Conservation (phyloP, 495 filamentous ascomycete genomes). For the Cercophora sp. region DNA sequence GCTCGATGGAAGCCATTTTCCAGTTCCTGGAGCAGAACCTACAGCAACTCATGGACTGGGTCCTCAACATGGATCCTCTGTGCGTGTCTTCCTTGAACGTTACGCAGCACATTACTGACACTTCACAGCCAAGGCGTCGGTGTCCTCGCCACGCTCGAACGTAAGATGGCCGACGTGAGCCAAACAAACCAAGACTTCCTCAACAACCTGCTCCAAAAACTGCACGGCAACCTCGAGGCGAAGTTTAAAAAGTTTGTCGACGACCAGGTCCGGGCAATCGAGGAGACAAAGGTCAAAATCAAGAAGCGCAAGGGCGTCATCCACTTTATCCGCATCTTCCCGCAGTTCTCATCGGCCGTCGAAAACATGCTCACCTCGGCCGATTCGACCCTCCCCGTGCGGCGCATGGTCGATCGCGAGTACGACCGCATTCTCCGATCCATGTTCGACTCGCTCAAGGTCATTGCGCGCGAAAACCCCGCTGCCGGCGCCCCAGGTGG, state of each 20-base stretch:
- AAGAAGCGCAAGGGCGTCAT: slow-evolving; percentile 98
- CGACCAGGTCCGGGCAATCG: slow-evolving; percentile 89
- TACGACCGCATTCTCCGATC: slow-evolving; percentile 87
- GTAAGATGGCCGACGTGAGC: slow-evolving; percentile 67
- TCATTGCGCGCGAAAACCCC: slow-evolving; percentile 91
- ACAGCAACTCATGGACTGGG: slow-evolving; percentile 81
- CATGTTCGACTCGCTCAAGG: slow-evolving; percentile 95
- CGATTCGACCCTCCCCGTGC: slow-evolving; percentile 59
- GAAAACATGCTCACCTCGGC: slow-evolving; percentile 71
- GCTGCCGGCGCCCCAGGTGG: slow-evolving; percentile 39
- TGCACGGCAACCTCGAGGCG: slow-evolving; percentile 69
- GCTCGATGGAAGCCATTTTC: slow-evolving; percentile 84
- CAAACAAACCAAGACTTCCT: slow-evolving; percentile 93
- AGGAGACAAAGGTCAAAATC: slow-evolving; percentile 98
- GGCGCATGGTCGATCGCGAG: slow-evolving; percentile 75
- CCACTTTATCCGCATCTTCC: slow-evolving; percentile 88
- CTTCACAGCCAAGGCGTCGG: slow-evolving; percentile 75
- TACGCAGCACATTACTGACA: slow-evolving; percentile 12
- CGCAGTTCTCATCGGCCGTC: slow-evolving; percentile 71
- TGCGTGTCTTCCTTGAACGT: slow-evolving; percentile 38
- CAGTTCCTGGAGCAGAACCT: slow-evolving; percentile 74
- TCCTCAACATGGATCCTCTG: slow-evolving; percentile 72
- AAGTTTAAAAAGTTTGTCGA: slow-evolving; percentile 88
- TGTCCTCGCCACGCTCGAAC: slow-evolving; percentile 74
- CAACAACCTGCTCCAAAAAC: slow-evolving; percentile 68